These are phyloP conservation scores for Trichosporon sp. DNA, from an alignment of 1,284 basidiomycete species.

Conservation along the genomic window DNA sequence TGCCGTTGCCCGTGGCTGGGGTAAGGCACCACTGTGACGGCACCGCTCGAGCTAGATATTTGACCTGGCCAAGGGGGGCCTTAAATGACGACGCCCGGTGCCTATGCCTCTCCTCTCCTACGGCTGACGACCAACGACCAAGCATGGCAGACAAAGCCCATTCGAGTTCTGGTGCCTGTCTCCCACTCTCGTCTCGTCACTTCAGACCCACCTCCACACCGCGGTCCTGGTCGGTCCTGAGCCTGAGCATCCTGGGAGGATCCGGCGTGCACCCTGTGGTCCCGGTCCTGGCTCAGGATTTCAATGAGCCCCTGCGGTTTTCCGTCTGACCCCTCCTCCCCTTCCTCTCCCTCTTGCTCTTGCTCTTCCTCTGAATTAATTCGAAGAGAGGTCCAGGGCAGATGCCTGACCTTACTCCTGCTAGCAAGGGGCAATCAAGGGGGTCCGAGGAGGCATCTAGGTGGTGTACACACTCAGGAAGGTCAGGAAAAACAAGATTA, in stretches of 20 bases:
- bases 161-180: constrained; percentile 3
- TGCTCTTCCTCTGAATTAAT: too few relatives aligned
- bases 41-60: constrained; percentile 2
- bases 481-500: constrained; percentile 1
- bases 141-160: background rate
- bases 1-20: constrained; percentile 4
- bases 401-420: background rate
- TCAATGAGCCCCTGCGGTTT: background rate
- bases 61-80: background rate
- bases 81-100: constrained; percentile 1
- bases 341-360: background rate
- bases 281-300: background rate
- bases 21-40: constrained; percentile 2
- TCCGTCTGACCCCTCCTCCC: background rate
- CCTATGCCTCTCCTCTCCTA: background rate
- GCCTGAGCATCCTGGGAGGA: background rate
- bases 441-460: background rate
- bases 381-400: background rate
- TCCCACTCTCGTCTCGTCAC: constrained; percentile 1
- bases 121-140: background rate
- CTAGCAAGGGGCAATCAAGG: background rate
- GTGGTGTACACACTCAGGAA: background rate
- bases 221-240: background rate
- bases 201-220: background rate
- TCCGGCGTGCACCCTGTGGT: background rate